Conservation (phyloP, 1,284 basidiomycete genomes). For the Ganoderma boninense region DNA sequence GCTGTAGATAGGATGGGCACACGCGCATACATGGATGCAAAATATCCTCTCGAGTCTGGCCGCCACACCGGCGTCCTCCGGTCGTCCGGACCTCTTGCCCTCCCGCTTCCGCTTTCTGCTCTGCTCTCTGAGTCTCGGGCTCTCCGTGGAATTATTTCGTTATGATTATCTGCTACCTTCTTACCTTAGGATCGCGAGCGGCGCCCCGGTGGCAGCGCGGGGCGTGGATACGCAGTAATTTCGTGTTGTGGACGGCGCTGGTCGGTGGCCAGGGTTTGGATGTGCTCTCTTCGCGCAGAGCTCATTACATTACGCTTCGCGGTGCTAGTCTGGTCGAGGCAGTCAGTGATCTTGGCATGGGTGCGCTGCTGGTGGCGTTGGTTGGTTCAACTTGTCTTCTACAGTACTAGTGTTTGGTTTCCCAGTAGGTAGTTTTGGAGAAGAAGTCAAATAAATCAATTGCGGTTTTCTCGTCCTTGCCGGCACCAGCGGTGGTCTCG, state of each 20-base stretch:
- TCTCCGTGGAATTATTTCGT: constrained; percentile 1
- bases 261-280: background rate
- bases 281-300: background rate
- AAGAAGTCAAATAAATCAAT: constrained; percentile 8
- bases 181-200: constrained; percentile 1
- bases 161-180: constrained; percentile 4
- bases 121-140: background rate
- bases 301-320: constrained; percentile 3
- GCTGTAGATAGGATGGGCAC: background rate
- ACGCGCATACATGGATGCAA: background rate
- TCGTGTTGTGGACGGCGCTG: background rate
- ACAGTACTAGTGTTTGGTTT: background rate
- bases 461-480: too few species aligned
- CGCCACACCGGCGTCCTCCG: background rate
- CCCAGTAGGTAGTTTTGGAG: background rate
- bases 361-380: constrained; percentile 1
- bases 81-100: background rate
- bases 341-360: background rate
- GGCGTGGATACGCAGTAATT: constrained; percentile 2
- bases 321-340: constrained; percentile 5
- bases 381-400: too few species aligned
- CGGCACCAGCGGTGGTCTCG: too few species aligned
- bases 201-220: constrained; percentile 8
- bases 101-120: background rate
- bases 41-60: background rate